A percentile compares a stretch with the other conserved stretches of the same genome.
phyloP scores from a whole-genome alignment of 106 monocot genomes.

The Dactylorhiza incarnata region DNA sequence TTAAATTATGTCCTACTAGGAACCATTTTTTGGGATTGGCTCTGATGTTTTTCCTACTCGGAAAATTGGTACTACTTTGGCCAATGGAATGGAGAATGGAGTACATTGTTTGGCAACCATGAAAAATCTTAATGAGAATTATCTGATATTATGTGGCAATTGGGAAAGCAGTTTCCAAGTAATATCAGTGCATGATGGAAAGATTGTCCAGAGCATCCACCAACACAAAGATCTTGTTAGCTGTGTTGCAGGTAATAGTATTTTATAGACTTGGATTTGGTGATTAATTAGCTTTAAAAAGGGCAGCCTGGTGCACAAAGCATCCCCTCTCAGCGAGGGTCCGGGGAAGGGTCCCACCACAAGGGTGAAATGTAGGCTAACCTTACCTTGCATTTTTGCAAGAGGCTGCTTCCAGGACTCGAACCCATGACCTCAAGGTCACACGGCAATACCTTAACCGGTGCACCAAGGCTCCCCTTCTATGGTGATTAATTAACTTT shows the following conservation, averaged over 20 bases:
- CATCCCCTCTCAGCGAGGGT: too few relatives aligned
- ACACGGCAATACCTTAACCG: too few relatives aligned
- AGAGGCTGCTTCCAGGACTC: too few relatives aligned
- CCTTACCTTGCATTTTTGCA: too few relatives aligned
- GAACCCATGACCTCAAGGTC: too few relatives aligned
- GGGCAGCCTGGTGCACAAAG: too few relatives aligned
- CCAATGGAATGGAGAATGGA: slow-evolving; percentile 69
- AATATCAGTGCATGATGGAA: slow-evolving; percentile 82
- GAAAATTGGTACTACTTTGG: slow-evolving; percentile 66
- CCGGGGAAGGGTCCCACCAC: too few relatives aligned
- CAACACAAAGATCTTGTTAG: slow-evolving; percentile 98
- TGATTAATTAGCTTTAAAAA: too few relatives aligned
- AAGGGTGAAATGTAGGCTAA: too few relatives aligned
- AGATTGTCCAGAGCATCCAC: slow-evolving; percentile 69
- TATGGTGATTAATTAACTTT: too few relatives aligned
- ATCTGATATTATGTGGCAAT: slow-evolving; percentile 78
- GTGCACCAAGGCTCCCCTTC: too few relatives aligned
- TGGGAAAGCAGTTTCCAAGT: slow-evolving; percentile 98
- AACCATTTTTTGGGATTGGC: slow-evolving; percentile 93
- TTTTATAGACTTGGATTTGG: background rate
- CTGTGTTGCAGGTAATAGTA: slow-evolving; percentile 79
- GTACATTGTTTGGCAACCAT: slow-evolving; percentile 66
- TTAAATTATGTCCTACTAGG: slow-evolving; percentile 29
- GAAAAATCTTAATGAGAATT: slow-evolving; percentile 69
- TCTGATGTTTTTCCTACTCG: slow-evolving; percentile 64